phyloP scores from a whole-genome alignment of 352 stramenopile species.

The Pythium monospermum region DNA sequence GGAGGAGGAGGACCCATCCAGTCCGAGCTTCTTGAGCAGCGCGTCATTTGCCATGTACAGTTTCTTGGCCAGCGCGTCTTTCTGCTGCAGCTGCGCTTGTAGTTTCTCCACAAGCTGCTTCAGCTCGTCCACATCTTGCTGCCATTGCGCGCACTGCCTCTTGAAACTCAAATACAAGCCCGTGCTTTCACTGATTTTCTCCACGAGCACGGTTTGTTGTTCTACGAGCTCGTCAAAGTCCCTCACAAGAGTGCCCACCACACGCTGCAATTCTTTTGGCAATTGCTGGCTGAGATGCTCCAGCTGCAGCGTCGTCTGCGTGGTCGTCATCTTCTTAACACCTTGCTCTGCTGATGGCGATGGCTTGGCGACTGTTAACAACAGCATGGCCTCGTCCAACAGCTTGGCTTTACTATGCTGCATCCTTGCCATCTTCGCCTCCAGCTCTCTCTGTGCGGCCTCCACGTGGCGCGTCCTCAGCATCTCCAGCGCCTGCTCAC shows the following conservation, averaged over 20 bases:
- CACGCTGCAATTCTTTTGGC: constrained; percentile 38
- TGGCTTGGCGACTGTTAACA: constrained; percentile 20
- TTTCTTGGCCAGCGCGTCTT: constrained; percentile 53
- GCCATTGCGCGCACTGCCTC: constrained; percentile 36
- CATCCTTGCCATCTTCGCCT: constrained; percentile 38
- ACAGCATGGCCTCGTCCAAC: constrained; percentile 39
- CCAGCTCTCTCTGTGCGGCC: constrained; percentile 29
- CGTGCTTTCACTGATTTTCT: constrained; percentile 56
- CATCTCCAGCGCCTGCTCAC: constrained; percentile 31
- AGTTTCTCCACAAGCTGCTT: constrained; percentile 28
- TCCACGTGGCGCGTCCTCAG: constrained; percentile 26
- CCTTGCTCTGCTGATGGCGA: too few relatives aligned
- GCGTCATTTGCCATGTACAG: constrained; percentile 60
- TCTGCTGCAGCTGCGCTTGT: constrained; percentile 38
- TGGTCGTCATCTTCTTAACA: too few relatives aligned
- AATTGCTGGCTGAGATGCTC: constrained; percentile 40
- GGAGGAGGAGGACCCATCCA: too few relatives aligned
- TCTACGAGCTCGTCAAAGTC: constrained; percentile 60
- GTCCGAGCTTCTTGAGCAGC: constrained; percentile 39
- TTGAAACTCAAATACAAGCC: constrained; percentile 59
- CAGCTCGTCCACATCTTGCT: constrained; percentile 32
- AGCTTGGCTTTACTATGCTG: constrained; percentile 38
- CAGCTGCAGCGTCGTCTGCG: constrained; percentile 24
- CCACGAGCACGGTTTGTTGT: constrained; percentile 46
- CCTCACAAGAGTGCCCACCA: constrained; percentile 36